A percentile compares a stretch with the other conserved stretches of the same genome.
These are phyloP conservation scores for Debaryomyces maramus DNA, from an alignment of 805 yeast genomes.

Conservation along the genomic window DNA sequence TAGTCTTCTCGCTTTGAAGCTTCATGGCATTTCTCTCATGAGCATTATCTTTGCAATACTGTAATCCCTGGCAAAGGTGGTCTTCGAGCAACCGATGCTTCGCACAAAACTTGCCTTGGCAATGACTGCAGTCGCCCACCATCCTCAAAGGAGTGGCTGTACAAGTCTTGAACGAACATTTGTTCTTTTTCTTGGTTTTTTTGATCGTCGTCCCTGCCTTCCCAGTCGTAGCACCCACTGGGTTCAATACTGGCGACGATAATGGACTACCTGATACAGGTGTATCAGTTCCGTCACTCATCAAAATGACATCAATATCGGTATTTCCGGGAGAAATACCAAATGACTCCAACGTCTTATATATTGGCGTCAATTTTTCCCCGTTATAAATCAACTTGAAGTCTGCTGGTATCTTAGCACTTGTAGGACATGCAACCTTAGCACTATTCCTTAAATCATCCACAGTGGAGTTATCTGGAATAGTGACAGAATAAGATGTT, in stretches of 20 bases:
- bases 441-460: constrained; percentile 50
- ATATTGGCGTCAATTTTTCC: constrained; percentile 32
- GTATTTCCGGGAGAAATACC: constrained; percentile 14
- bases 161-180: constrained; percentile 59
- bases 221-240: neutral
- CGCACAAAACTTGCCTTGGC: constrained; percentile 83
- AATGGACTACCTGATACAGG: constrained; percentile 15
- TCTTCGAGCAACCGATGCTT: constrained; percentile 85
- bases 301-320: constrained; percentile 23
- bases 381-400: constrained; percentile 44
- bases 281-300: constrained; percentile 25
- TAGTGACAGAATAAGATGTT: constrained; percentile 44
- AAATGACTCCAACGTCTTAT: constrained; percentile 23
- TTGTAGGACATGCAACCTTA: constrained; percentile 39
- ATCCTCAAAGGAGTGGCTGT: constrained; percentile 60
- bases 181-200: constrained; percentile 40
- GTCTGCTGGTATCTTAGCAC: constrained; percentile 32
- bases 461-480: constrained; percentile 53
- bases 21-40: constrained; percentile 84
- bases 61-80: constrained; percentile 77
- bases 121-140: constrained; percentile 83
- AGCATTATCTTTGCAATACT: constrained; percentile 75
- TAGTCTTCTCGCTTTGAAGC: constrained; percentile 83
- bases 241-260: constrained; percentile 2
- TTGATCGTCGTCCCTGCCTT: constrained; percentile 14